These are phyloP conservation scores for Epichloe gansuensis DNA, from an alignment of 2,329 filamentous ascomycete species.

Conservation along the genomic window DNA sequence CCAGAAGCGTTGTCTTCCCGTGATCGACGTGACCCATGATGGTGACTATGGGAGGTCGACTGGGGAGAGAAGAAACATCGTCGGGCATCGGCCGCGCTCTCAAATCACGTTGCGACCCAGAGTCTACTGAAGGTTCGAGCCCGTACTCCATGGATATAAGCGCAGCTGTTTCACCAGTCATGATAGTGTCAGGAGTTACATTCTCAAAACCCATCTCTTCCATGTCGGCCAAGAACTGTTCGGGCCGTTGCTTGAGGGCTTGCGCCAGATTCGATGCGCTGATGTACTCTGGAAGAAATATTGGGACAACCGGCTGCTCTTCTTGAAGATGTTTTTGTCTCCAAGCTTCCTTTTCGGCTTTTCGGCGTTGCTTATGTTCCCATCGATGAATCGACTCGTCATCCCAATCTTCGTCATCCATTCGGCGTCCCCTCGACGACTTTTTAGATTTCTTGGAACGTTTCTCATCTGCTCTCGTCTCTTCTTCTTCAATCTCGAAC, in stretches of 20 bases:
- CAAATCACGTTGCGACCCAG: conserved; percentile 55
- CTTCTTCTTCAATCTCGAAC: conserved; percentile 18
- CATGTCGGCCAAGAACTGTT: conserved; percentile 62
- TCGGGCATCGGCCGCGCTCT: conserved; percentile 53
- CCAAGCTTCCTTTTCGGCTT: conserved; percentile 28
- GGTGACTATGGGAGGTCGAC: conserved; percentile 82
- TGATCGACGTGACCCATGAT: conserved; percentile 99
- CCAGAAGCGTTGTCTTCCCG: conserved; percentile 91
- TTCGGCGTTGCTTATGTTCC: conserved; percentile 27
- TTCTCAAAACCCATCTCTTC: conserved; percentile 83
- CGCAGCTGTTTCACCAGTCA: conserved; percentile 82
- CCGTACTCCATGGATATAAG: conserved; percentile 88
- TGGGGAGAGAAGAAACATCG: conserved; percentile 54
- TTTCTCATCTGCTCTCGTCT: conserved; percentile 7
- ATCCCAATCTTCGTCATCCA: conserved; percentile 24
- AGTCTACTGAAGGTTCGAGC: conserved; percentile 70
- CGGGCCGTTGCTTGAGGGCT: conserved; percentile 56
- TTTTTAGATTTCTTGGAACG: conserved; percentile 16
- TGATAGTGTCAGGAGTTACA: conserved; percentile 66
- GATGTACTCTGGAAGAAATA: conserved; percentile 83
- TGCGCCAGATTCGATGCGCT: conserved; percentile 71
- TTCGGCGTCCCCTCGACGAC: conserved; percentile 6
- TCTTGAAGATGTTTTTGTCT: conserved; percentile 27
- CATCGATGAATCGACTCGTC: conserved; percentile 24
- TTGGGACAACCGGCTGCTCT: conserved; percentile 37